Evolutionary conservation across 768 basidiomycete genomes (phyloP), one percentile per base, ranked within the genome.

Genomic region (Lactarius hatsudake): DNA sequence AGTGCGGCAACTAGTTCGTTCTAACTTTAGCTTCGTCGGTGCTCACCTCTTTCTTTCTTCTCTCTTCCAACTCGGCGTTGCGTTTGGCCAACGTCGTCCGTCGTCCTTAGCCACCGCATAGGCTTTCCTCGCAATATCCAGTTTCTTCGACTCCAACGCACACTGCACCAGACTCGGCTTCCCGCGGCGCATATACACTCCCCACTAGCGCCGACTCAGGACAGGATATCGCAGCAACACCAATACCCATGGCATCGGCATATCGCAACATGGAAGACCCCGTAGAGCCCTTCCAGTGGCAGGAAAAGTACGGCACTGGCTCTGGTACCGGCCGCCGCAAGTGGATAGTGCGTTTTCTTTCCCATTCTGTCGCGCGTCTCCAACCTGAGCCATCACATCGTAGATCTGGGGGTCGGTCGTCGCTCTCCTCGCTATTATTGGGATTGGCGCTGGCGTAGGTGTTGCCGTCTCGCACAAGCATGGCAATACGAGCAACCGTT

Each of bases 391-490:
- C 61, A 23, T 23, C 59, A 23, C 61, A 17, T 7, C 48, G 17
- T 65, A 90, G 89, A 80, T 87, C 66, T 77, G 86, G 62, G 84
- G 82, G 26, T 78, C 81, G 10, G 63, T 87, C 57, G 68, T 78
- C 34, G 80, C 73, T 13, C 71, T 91, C 30, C 65, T 84, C 34
- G 75, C 81, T 57, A 74, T 93, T 59, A 81, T 86, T 42, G 83
- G 77, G n/a, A 78, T 81, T 30, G 90, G 82, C 53, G 82, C 90
- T 62, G 81, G 79, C 30, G 81, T 88, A 26, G 92, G 91, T 28
- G 86, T 94, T 43, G 76, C 81, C 7, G 82, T 93, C 34, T 79
- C 86, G 7, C 62, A 64, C 17, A 51, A 43, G 15, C 15, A 61
- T 67, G 76, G 75, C 34, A 74, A 75, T 38, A 73, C 75, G 8